Conservation (phyloP, 371 early-diverging fungal genomes). For the Cokeromyces recurvatus region DNA sequence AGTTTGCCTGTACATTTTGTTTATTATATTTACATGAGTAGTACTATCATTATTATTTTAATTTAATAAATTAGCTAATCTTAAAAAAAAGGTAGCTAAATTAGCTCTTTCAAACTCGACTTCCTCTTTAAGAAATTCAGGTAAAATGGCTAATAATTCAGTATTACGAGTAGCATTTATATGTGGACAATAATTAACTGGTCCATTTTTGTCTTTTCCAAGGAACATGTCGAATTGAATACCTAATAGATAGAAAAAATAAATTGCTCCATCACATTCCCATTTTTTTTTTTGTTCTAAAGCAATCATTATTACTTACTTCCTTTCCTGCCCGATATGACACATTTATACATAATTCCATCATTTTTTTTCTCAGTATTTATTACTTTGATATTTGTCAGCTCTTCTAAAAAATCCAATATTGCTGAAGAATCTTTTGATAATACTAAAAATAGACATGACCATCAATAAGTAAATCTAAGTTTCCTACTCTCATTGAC, state of each 20-base stretch:
- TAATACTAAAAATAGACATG: too few species aligned
- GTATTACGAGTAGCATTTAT: constrained; percentile 8
- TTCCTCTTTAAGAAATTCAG: constrained; percentile 8
- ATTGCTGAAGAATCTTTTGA: too few species aligned
- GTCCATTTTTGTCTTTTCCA: constrained; percentile 1
- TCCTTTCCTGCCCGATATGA: constrained; percentile 14
- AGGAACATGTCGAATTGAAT: too few species aligned
- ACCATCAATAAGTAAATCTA: too few species aligned
- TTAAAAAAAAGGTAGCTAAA: constrained; percentile 4
- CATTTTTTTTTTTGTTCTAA: too few species aligned
- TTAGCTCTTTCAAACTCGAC: constrained; percentile 12
- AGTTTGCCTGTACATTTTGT: too few species aligned
- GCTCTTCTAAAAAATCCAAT: constrained; percentile 7
- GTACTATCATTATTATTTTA: not conserved
- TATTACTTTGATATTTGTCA: constrained; percentile 9
- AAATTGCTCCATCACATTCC: too few species aligned
- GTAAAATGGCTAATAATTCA: constrained; percentile 3
- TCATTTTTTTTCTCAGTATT: constrained; percentile 2
- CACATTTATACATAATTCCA: constrained; percentile 8
- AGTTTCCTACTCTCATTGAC: too few species aligned
- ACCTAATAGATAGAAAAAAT: too few species aligned
- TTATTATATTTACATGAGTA: too few species aligned
- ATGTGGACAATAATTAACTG: constrained; percentile 9
- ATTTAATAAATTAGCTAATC: not conserved
- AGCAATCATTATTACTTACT: constrained; percentile 18